Conservation (phyloP, 2,329 filamentous ascomycete genomes). For the Xylogone sp. region DNA sequence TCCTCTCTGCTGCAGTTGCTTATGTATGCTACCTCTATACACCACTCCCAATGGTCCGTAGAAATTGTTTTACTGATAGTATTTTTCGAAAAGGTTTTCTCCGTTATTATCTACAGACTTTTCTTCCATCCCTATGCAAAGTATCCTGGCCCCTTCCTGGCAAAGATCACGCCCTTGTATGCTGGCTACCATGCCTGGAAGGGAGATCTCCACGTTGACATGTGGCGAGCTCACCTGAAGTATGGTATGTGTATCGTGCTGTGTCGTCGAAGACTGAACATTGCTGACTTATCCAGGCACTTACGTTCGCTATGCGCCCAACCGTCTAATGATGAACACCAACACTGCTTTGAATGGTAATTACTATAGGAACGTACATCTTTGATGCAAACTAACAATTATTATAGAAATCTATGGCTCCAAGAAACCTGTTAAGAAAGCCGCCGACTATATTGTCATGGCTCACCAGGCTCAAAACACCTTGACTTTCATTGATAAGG, state of each 20-base stretch:
- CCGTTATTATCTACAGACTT: not conserved
- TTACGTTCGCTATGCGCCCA: conserved; percentile 16
- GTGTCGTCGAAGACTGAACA: too few relatives aligned
- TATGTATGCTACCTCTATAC: too few relatives aligned
- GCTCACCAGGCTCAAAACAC: conserved; percentile 44
- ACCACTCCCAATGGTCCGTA: too few relatives aligned
- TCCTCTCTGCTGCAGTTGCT: too few relatives aligned
- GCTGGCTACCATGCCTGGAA: conserved; percentile 28
- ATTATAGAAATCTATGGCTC: conserved; percentile 62
- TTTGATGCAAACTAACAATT: not conserved
- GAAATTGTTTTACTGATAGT: too few relatives aligned
- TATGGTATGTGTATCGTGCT: conserved; percentile 28
- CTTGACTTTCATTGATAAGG: conserved; percentile 66
- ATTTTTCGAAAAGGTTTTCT: too few relatives aligned
- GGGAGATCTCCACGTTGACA: conserved; percentile 29
- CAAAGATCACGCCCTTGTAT: conserved; percentile 20
- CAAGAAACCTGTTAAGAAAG: conserved; percentile 57
- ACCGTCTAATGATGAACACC: conserved; percentile 6
- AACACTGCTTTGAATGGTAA: too few relatives aligned
- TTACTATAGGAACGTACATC: too few relatives aligned
- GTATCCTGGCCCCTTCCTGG: conserved; percentile 27
- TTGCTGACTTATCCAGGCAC: not conserved
- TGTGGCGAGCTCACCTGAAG: conserved; percentile 26
- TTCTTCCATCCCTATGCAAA: conserved; percentile 25
- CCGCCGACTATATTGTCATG: conserved; percentile 62